Percentiles rank a stretch among this genome's conserved stretches.
These are phyloP conservation scores for Jackrogersella minutella DNA, from an alignment of 495 filamentous ascomycete genomes.

Conservation along the genomic window DNA sequence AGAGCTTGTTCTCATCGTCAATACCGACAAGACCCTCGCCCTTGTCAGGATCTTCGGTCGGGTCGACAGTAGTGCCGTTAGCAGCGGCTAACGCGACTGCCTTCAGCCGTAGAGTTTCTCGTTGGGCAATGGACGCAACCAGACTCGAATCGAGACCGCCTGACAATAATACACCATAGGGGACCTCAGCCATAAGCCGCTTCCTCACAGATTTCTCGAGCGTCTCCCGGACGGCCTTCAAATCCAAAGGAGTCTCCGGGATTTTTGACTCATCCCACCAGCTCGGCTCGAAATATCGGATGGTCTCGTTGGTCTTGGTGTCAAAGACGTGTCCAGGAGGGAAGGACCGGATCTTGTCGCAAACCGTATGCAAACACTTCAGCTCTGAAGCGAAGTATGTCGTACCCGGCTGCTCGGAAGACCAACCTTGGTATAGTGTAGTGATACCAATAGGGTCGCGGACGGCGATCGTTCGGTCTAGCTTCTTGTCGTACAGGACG, in stretches of 20 bases:
- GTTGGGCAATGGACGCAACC: conserved; percentile 93
- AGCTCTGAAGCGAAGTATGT: conserved; percentile 97
- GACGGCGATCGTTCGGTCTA: conserved; percentile 90
- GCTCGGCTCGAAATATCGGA: conserved; percentile 85
- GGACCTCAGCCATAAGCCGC: conserved; percentile 97
- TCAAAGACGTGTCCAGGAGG: conserved; percentile 96
- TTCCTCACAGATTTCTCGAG: conserved; percentile 94
- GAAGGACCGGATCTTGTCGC: conserved; percentile 93
- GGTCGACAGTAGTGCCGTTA: conserved; percentile 49
- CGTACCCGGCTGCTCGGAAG: conserved; percentile 78
- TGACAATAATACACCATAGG: conserved; percentile 94
- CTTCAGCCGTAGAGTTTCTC: conserved; percentile 82
- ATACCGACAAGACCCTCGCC: conserved; percentile 86
- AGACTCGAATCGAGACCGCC: conserved; percentile 95
- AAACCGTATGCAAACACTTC: conserved; percentile 91
- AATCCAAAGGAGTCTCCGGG: conserved; percentile 80
- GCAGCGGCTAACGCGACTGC: conserved; percentile 62
- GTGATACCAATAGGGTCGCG: conserved; percentile 97
- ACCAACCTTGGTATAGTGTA: conserved; percentile 94
- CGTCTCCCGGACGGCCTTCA: conserved; percentile 77
- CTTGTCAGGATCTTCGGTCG: conserved; percentile 57
- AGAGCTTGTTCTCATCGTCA: conserved; percentile 86
- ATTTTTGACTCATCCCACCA: conserved; percentile 90
- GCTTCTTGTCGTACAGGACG: conserved; percentile 92
- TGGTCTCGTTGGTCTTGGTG: conserved; percentile 81